phyloP scores from a whole-genome alignment of 176 grass and related monocot genomes.

The Miscanthus lutarioriparius region DNA sequence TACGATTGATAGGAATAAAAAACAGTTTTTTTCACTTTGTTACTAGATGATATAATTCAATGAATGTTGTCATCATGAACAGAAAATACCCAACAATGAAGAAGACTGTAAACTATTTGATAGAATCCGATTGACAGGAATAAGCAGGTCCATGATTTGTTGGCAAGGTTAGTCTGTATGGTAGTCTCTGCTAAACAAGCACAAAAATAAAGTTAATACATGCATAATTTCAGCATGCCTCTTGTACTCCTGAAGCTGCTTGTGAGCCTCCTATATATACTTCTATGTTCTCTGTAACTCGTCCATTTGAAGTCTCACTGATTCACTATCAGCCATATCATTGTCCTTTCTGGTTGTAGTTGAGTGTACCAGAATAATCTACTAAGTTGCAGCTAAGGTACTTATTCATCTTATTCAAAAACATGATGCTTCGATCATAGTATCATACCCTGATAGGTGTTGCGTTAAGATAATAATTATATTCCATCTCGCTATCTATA shows the following conservation, averaged over 20 bases:
- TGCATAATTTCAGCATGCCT: no score
- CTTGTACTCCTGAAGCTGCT: no score
- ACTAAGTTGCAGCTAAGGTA: not conserved
- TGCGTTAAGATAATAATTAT: not conserved
- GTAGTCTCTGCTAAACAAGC: constrained; percentile 11
- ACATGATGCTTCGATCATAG: not conserved
- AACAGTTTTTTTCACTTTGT: not conserved
- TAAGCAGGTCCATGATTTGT: not conserved
- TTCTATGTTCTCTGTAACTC: not conserved
- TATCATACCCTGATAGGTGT: not conserved
- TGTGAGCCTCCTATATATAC: no score
- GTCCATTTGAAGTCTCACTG: not conserved
- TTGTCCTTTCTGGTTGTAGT: constrained; percentile 1
- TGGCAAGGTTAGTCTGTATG: constrained; percentile 5
- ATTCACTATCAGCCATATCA: not conserved
- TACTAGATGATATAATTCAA: not conserved
- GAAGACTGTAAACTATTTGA: not conserved
- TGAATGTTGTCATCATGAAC: not conserved
- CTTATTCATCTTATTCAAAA: not conserved
- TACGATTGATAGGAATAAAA: not conserved
- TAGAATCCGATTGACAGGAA: not conserved
- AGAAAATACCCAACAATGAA: not conserved
- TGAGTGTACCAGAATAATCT: constrained; percentile 15
- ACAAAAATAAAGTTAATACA: not conserved
- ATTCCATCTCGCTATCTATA: not conserved